Percentiles rank a stretch among this genome's conserved stretches.
Conservation (phyloP, 176 grass and related monocot genomes). For the barley (Hordeum vulgare) region MorexV3_pseudomolecules_assembly NC_058523.1:112466955-112467454, state of each 20-base stretch:
- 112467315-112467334: conserved; percentile 74
- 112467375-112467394: conserved; percentile 87
- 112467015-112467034: conserved; percentile 95
- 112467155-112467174: conserved; percentile 89
- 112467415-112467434: conserved; percentile 94
- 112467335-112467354: conserved; percentile 94
- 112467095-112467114: conserved; percentile 83
- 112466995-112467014: conserved; percentile 95
- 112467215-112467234: conserved; percentile 89
- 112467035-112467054: conserved; percentile 94
- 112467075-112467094: conserved; percentile 87
- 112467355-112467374: conserved; percentile 98
- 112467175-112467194: conserved; percentile 84
- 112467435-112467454: conserved; percentile 89
- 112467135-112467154: conserved; percentile 90
- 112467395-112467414: conserved; percentile 93
- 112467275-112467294: background rate
- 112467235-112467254: conserved; percentile 47
- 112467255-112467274: background rate
- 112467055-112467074: conserved; percentile 93
- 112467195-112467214: conserved; percentile 93
- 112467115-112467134: conserved; percentile 74
- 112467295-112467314: conserved; percentile 3
- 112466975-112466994: conserved; percentile 82
- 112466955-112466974: conserved; percentile 91